Conservation (phyloP, 129 eudicot genomes). For the sunflower (Helianthus annuus) region DNA sequence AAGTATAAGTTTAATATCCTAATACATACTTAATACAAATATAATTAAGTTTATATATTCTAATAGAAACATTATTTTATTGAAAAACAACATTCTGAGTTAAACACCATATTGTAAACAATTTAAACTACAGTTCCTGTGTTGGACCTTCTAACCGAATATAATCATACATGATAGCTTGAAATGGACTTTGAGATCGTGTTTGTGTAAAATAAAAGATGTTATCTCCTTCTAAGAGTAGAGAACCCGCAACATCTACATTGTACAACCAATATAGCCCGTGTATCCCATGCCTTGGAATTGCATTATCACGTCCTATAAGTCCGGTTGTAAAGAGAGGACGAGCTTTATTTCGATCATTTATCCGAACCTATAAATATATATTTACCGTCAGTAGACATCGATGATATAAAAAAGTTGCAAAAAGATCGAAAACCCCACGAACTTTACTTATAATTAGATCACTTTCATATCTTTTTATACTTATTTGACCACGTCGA, state of each 20-base stretch:
- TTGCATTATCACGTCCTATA: slow-evolving; percentile 85
- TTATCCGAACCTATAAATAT: slow-evolving; percentile 63
- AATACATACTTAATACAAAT: too few species aligned
- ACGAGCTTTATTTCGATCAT: slow-evolving; percentile 60
- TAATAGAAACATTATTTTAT: neutral
- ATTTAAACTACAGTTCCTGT: neutral
- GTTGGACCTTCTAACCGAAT: slow-evolving; percentile 69
- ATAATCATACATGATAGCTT: slow-evolving; percentile 83
- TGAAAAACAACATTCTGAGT: neutral
- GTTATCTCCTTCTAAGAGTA: slow-evolving; percentile 66
- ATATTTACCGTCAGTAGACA: neutral
- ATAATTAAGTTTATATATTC: too few species aligned
- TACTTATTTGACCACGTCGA: neutral
- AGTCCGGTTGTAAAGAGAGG: slow-evolving; percentile 80
- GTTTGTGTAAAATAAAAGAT: slow-evolving; percentile 77
- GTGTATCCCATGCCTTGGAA: slow-evolving; percentile 92
- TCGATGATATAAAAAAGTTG: neutral
- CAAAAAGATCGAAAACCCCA: neutral
- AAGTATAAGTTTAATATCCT: too few species aligned
- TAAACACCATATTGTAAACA: neutral
- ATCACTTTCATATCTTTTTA: neutral
- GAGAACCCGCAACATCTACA: slow-evolving; percentile 51
- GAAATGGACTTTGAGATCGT: slow-evolving; percentile 66
- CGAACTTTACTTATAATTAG: neutral
- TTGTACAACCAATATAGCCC: slow-evolving; percentile 84